Percentiles rank a stretch among this genome's conserved stretches.
phyloP scores from a whole-genome alignment of 208 protist genomes.

The Acanthamoeba triangularis region DNA sequence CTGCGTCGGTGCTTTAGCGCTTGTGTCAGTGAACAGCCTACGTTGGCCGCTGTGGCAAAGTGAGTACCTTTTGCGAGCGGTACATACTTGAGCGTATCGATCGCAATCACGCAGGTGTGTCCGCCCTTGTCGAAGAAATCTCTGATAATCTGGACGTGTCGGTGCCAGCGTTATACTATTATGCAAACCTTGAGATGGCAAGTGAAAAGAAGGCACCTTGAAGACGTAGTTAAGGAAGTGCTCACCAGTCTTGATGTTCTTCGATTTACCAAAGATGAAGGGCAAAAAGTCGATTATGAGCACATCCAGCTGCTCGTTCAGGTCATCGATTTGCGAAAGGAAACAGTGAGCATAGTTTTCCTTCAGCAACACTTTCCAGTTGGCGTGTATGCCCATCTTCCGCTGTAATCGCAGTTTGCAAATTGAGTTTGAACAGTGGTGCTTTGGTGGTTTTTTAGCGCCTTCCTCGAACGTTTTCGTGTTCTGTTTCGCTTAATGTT shows the following conservation, averaged over 20 bases:
- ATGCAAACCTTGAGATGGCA: too few relatives aligned
- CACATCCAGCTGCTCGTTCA: slow-evolving; percentile 44
- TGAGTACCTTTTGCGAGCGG: slow-evolving; percentile 24
- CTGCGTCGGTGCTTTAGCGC: slow-evolving; percentile 68
- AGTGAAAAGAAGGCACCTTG: too few relatives aligned
- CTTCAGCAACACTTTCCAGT: slow-evolving; percentile 58
- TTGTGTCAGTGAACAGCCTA: too few relatives aligned
- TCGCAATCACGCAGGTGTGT: slow-evolving; percentile 42
- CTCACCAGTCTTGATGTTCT: slow-evolving; percentile 77
- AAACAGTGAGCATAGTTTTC: slow-evolving; percentile 12
- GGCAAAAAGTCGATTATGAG: slow-evolving; percentile 71
- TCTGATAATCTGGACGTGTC: slow-evolving; percentile 12
- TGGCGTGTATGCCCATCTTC: slow-evolving; percentile 63
- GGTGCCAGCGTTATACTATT: too few relatives aligned
- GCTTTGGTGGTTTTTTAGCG: too few relatives aligned
- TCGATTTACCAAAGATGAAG: slow-evolving; percentile 60
- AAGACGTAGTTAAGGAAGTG: slow-evolving; percentile 57
- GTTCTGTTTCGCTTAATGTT: too few relatives aligned
- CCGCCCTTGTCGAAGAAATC: slow-evolving; percentile 40
- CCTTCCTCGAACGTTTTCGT: too few relatives aligned
- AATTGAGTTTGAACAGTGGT: too few relatives aligned
- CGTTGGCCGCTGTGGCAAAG: too few relatives aligned
- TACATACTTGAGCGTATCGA: slow-evolving; percentile 54
- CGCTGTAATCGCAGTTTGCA: too few relatives aligned
- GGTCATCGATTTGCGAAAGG: not conserved